phyloP scores from a whole-genome alignment of 768 basidiomycete species.

The Butyriboletus loyo region DNA sequence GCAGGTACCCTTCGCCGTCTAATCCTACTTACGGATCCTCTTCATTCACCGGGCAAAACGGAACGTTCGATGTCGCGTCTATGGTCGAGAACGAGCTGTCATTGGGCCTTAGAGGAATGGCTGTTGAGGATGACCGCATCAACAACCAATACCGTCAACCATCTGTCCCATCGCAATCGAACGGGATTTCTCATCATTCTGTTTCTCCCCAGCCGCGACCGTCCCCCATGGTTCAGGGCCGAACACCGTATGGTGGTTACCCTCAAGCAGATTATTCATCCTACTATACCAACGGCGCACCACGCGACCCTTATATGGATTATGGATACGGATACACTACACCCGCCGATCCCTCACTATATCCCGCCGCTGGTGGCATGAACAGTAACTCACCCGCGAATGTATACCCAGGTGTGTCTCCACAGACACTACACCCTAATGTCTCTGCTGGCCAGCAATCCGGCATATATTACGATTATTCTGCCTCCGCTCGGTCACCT shows the following conservation, averaged over 20 bases:
- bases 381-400: conserved; percentile 42
- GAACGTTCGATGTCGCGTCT: conserved; percentile 38
- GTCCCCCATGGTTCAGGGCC: conserved; percentile 43
- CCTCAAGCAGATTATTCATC: conserved; percentile 56
- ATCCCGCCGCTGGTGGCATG: conserved; percentile 45
- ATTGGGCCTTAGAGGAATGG: conserved; percentile 58
- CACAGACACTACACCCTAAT: conserved; percentile 43
- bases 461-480: conserved; percentile 59
- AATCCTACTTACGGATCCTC: conserved; percentile 33
- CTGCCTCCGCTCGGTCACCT: conserved; percentile 43
- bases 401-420: conserved; percentile 48
- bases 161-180: conserved; percentile 26
- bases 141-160: conserved; percentile 40
- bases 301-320: conserved; percentile 50
- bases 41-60: conserved; percentile 30
- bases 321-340: conserved; percentile 57
- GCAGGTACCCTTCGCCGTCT: conserved; percentile 50
- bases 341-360: conserved; percentile 49
- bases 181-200: conserved; percentile 29
- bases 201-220: conserved; percentile 40
- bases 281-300: conserved; percentile 53
- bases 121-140: conserved; percentile 51
- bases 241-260: conserved; percentile 48
- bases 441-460: conserved; percentile 45
- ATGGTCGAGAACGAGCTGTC: conserved; percentile 53